These are phyloP conservation scores for Cyphellophora attinorum DNA, from an alignment of 2,329 filamentous ascomycete genomes.

Conservation along the genomic window DNA sequence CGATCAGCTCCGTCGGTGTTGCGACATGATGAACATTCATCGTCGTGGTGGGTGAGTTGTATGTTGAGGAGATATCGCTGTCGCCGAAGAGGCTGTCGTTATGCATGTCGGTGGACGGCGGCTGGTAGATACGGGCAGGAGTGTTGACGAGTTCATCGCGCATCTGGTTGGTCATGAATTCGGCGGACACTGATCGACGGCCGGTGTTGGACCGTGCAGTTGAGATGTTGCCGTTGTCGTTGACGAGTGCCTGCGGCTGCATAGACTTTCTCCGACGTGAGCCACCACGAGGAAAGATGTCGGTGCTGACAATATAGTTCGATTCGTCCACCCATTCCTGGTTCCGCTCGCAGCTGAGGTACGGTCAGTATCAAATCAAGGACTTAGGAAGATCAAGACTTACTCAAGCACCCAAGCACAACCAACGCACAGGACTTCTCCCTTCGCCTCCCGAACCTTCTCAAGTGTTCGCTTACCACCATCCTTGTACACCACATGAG, in stretches of 20 bases:
- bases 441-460: conserved; percentile 63
- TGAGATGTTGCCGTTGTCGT: conserved; percentile 57
- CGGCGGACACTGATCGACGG: conserved; percentile 5
- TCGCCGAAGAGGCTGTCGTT: conserved; percentile 2
- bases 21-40: conserved; percentile 1
- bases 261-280: conserved; percentile 69
- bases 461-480: conserved; percentile 71
- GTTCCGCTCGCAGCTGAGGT: conserved; percentile 59
- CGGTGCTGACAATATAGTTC: conserved; percentile 59
- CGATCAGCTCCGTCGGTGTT: conserved; percentile 1
- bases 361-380: no score
- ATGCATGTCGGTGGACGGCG: not conserved
- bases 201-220: conserved; percentile 10
- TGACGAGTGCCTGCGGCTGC: conserved; percentile 63
- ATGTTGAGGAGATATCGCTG: conserved; percentile 10
- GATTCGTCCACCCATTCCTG: conserved; percentile 68
- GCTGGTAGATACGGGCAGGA: conserved; percentile 5
- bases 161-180: conserved; percentile 9
- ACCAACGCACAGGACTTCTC: conserved; percentile 74
- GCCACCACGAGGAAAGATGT: conserved; percentile 58
- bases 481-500: conserved; percentile 85
- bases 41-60: conserved; percentile 12
- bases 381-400: conserved; percentile 31
- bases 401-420: conserved; percentile 84
- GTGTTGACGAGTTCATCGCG: conserved; percentile 12